phyloP scores from a whole-genome alignment of 768 basidiomycete genomes.

The Grammothele lineata region DNA sequence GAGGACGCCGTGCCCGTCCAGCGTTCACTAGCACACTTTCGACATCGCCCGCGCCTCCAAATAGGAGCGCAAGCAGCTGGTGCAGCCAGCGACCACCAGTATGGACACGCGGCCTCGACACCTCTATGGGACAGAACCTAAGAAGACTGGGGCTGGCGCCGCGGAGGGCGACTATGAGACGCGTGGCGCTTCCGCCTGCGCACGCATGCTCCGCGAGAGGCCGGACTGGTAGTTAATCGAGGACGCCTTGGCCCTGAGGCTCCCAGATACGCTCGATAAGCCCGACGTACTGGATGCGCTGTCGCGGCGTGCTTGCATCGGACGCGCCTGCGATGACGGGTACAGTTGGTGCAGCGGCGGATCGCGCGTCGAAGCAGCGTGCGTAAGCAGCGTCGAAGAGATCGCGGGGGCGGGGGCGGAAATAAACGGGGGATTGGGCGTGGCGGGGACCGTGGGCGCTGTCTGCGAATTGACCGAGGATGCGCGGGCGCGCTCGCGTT shows the following conservation, averaged over 20 bases:
- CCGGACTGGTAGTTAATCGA: constrained; percentile 11
- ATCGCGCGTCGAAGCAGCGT: constrained; percentile 9
- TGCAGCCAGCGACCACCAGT: too few species aligned
- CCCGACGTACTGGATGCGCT: background rate
- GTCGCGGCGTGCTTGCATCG: constrained; percentile 6
- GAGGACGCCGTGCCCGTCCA: background rate
- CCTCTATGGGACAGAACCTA: background rate
- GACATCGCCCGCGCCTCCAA: too few species aligned
- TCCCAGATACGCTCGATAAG: constrained; percentile 1
- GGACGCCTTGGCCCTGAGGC: constrained; percentile 9
- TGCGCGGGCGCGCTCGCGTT: constrained; percentile 18
- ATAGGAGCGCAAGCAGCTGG: too few species aligned
- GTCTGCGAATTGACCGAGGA: constrained; percentile 10
- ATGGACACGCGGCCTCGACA: background rate
- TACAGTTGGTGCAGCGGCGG: constrained; percentile 9
- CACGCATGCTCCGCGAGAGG: constrained; percentile 19
- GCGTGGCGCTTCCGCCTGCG: constrained; percentile 19
- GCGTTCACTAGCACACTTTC: too few species aligned
- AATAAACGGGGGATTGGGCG: background rate
- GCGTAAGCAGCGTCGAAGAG: background rate
- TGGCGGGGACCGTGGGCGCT: constrained; percentile 3
- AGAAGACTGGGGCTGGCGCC: background rate
- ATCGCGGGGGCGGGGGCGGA: too few species aligned
- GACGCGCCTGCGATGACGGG: constrained; percentile 11
- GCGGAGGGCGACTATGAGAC: constrained; percentile 6